Evolutionary conservation across 495 filamentous ascomycete genomes (phyloP), one percentile per base, ranked within the genome.

Genomic region (Penicillium cinerascens): DNA sequence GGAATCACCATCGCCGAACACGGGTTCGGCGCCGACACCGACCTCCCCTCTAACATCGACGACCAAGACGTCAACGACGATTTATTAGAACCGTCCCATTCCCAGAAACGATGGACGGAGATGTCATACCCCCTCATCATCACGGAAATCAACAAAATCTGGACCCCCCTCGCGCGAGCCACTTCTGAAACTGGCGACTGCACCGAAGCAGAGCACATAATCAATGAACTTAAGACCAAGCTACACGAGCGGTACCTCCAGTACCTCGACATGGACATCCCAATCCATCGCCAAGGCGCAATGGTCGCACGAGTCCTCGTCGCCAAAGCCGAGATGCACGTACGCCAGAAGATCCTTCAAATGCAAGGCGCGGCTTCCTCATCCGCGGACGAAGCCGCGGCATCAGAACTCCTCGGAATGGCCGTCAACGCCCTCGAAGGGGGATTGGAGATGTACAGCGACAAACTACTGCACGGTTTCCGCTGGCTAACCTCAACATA

Each of bases 111-210:
- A 17, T 64, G 59, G 59, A 68, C 68, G 22, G 67, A 70, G n/a
- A 62, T 63, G 56, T 55, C 55, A 13, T 50, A 66, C n/a, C 57
- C 49, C 2, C 55, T 76, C 2, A 68, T 76, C 17, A 57, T 73
- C 38, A 55, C 61, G 15, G 72, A 75, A 44, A 52, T 59, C 2
- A 71, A 67, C 38, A 40, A 40, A 7, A 27, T 56, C 47, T 26
- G 49, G 53, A 16, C 36, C 0, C 41, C 41, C 16, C 49, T 60
- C 11, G 13, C 22, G 8, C 49, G 41, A 3, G n/a, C 58, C n/a
- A 38, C 21, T 8, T 13, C 11, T 16, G 20, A 33, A 5, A 29
- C 47, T 6, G n/a, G 37, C 16, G 55, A 66, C 21, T 55, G 54
- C 5, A 27, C 46, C 3, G 48, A 64, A 10, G 29, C 54, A 21